These are phyloP conservation scores for Pinus taeda DNA, from an alignment of 75 land plant species.

Conservation along the genomic window DNA sequence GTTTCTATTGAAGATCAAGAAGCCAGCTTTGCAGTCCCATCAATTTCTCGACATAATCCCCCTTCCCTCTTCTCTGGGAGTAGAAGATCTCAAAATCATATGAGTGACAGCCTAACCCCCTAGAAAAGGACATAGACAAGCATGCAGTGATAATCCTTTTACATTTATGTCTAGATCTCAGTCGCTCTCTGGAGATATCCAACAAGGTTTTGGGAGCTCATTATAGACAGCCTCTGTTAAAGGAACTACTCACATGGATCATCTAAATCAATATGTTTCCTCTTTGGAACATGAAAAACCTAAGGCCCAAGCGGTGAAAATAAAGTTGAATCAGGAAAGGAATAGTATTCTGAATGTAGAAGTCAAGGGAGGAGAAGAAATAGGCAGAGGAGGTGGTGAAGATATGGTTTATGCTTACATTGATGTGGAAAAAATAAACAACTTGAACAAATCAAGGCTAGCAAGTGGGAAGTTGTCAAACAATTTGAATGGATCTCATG, in stretches of 20 bases:
- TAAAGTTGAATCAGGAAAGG: constrained; percentile 20
- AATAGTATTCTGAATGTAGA: background rate
- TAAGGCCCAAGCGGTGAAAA: constrained; percentile 25
- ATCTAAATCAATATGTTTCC: too few species aligned
- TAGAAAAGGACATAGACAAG: constrained; percentile 71
- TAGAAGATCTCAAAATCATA: constrained; percentile 13
- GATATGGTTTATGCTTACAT: constrained; percentile 62
- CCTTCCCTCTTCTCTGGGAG: constrained; percentile 10
- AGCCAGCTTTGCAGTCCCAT: constrained; percentile 21
- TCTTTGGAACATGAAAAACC: background rate
- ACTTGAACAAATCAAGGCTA: constrained; percentile 35
- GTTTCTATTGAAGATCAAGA: constrained; percentile 63
- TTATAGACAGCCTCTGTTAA: constrained; percentile 7
- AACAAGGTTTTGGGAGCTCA: constrained; percentile 12
- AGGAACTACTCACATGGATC: constrained; percentile 10
- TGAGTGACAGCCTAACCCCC: constrained; percentile 59
- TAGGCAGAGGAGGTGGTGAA: constrained; percentile 45
- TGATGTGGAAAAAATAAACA: constrained; percentile 70
- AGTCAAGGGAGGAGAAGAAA: constrained; percentile 32
- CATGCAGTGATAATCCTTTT: constrained; percentile 74
- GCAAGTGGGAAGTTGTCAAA: constrained; percentile 22
- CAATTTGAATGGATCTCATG: constrained; percentile 34
- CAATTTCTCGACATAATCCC: constrained; percentile 29
- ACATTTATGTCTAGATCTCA: constrained; percentile 21
- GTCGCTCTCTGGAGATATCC: constrained; percentile 14